Evolutionary conservation across 1,284 basidiomycete species (phyloP), one percentile per base, ranked within the genome.

Genomic region (Thelephora terrestris): DNA sequence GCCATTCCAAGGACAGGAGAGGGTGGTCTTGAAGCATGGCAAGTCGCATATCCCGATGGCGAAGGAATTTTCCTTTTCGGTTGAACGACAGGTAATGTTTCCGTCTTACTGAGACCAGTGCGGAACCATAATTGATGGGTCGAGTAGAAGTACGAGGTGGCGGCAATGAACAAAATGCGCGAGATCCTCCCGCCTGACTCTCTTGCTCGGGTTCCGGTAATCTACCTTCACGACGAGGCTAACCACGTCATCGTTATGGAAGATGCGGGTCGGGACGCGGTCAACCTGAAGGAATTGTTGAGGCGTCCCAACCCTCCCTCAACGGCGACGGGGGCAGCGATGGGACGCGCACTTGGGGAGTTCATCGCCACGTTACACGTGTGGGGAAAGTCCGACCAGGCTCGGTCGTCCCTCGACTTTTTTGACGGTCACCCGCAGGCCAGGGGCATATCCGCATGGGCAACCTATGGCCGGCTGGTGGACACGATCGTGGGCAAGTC

Each of bases 181-280:
- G 56, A 53, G 20, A 60, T 60, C 51, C 53, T 71, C 1, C 59
- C 67, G 4, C 40, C 47, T 1, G 57, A 64, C n/a, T 57, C 66
- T 1, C 49, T 73, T 9, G 68, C 75, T 35, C 70, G 64, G 2
- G 71, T 75, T 1, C 79, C 81, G 1, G 55, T 51, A 7, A 64
- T 83, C 7, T 64, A 73, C 53, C 60, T 66, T 32, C 73, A 74
- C 56, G 81, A 83, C 55, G 60, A 69, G 18, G 59, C 61, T 17
- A 66, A 59, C 7, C 64, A 74, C 50, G 69, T 71, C 5, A 67
- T 82, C 29, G 70, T 83, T 57, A 80, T 82, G 71, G 74, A 79
- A 35, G 81, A 83, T 50, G 70, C 67, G 46, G 81, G 81, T 3
- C 58, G 56, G 25, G 53, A 57, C 6, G 54, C 63, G 16, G 52